A percentile compares a stretch with the other conserved stretches of the same genome.
Evolutionary conservation across 164 flowering plant species (phyloP).

Genomic region (Stephania cephalantha): DNA sequence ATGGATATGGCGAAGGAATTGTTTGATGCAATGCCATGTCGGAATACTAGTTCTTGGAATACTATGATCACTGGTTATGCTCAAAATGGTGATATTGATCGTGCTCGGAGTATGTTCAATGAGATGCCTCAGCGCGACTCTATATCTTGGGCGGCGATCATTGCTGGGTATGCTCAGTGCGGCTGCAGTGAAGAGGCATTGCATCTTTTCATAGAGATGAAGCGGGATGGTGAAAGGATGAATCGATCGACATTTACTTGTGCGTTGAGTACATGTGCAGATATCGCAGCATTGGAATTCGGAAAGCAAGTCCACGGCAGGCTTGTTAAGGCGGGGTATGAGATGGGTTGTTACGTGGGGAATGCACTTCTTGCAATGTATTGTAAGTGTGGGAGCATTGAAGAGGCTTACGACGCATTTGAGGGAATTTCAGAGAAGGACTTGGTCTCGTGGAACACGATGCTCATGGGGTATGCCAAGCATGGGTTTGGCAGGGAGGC

Average conservation of each 20-base stretch:
- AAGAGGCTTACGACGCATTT: slow-evolving; percentile 61
- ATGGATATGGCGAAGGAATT: slow-evolving; percentile 68
- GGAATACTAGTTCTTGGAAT: slow-evolving; percentile 78
- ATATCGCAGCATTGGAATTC: slow-evolving; percentile 68
- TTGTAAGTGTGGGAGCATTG: slow-evolving; percentile 83
- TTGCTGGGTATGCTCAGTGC: slow-evolving; percentile 75
- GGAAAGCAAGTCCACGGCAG: slow-evolving; percentile 80
- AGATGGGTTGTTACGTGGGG: slow-evolving; percentile 65
- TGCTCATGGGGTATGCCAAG: slow-evolving; percentile 67
- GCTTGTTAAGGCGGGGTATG: slow-evolving; percentile 69
- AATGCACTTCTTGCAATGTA: slow-evolving; percentile 92
- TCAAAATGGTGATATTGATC: slow-evolving; percentile 53
- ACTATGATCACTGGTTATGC: slow-evolving; percentile 92
- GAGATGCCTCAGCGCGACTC: slow-evolving; percentile 73
- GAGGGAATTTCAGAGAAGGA: slow-evolving; percentile 61
- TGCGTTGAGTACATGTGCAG: slow-evolving; percentile 71
- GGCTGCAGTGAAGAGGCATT: slow-evolving; percentile 69
- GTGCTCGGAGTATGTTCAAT: slow-evolving; percentile 58
- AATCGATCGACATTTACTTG: slow-evolving; percentile 68
- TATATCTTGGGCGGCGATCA: slow-evolving; percentile 85
- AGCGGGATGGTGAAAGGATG: slow-evolving; percentile 53
- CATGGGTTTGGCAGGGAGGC: slow-evolving; percentile 85
- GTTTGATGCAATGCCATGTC: slow-evolving; percentile 75
- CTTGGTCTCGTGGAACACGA: slow-evolving; percentile 84
- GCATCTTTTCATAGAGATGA: slow-evolving; percentile 55